Base-by-base conservation (phyloP, 768 basidiomycete species). In the Boletus vinaceobasis region DNA sequence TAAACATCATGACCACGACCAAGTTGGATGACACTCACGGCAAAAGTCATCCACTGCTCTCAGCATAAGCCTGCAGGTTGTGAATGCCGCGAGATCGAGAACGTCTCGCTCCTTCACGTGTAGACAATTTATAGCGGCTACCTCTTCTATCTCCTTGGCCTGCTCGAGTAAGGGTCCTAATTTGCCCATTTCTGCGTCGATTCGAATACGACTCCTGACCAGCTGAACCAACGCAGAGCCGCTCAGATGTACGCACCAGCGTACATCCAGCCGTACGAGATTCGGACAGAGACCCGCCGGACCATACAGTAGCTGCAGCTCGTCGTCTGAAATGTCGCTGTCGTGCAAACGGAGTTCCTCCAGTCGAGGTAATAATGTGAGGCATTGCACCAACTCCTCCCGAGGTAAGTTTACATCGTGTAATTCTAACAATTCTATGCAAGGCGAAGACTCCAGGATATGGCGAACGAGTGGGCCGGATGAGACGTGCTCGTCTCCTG, bases 161-260 rank as follows among this genome's bases (percentile, higher is more conserved):
- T 48, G 36, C 37, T 54, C 45, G 32, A n/a, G 39, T 45, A 43
- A 53, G 17, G 32, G 38, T 29, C 15, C 54, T n/a, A 52, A 27
- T 35, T 53, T 53, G 27, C 15, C 39, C 23, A 17, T 26, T 33
- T 39, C 45, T n/a, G 11, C 19, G 39, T 51, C 23, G 38, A n/a
- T 42, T n/a, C 11, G 53, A 21, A 65, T 45, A 26, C 83, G 74
- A 52, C 73, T 77, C 47, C 60, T 65, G 42, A 81, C 82, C 15
- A 85, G 67, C 32, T 76, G 68, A 37, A 80, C 82, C 37, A 86
- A 68, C 21, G 78, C 77, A 2, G 62, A 66, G 19, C 83, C 82
- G 29, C 74, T 75, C 7, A 86, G 63, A 52, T 82, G 76, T 11
- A 77, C 74, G 60, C 84, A 86, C 83, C 82, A 85, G 27, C 82